Percentiles rank a stretch among this genome's conserved stretches.
These are phyloP conservation scores for Pseudocercospora macadamiae DNA, from an alignment of 2,329 filamentous ascomycete species.

Conservation along the genomic window DNA sequence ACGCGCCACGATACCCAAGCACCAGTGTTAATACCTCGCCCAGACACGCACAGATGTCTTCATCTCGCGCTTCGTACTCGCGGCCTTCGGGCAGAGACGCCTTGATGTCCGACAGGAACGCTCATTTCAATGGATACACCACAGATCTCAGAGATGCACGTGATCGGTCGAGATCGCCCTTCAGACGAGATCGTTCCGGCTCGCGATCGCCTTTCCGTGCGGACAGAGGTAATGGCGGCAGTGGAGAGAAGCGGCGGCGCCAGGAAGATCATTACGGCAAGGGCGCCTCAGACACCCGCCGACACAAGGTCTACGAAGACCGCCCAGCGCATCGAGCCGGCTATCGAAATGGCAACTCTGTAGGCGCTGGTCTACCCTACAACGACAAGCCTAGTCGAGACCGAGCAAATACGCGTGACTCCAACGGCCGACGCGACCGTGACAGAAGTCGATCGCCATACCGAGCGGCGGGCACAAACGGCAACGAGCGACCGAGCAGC, in stretches of 20 bases:
- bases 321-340: conserved; percentile 36
- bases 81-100: conserved; percentile 20
- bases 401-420: conserved; percentile 10
- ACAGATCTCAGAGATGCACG: conserved; percentile 40
- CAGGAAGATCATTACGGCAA: conserved; percentile 62
- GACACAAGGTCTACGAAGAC: conserved; percentile 66
- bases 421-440: conserved; percentile 18
- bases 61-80: conserved; percentile 35
- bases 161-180: conserved; percentile 56
- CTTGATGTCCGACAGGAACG: conserved; percentile 27
- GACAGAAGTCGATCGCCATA: conserved; percentile 35
- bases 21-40: conserved; percentile 88
- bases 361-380: conserved; percentile 23
- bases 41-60: conserved; percentile 60
- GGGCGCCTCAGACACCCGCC: conserved; percentile 59
- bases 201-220: conserved; percentile 36
- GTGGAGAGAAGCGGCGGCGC: conserved; percentile 63
- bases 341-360: conserved; percentile 37
- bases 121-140: conserved; percentile 38
- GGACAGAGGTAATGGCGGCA: conserved; percentile 18
- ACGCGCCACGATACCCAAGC: conserved; percentile 69
- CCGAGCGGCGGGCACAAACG: conserved; percentile 15
- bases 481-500: conserved; percentile 14
- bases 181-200: conserved; percentile 45
- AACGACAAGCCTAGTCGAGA: conserved; percentile 17